Percentiles rank a stretch among this genome's conserved stretches.
phyloP scores from a whole-genome alignment of 345 rosid genomes.

The Corymbia maculata region DNA sequence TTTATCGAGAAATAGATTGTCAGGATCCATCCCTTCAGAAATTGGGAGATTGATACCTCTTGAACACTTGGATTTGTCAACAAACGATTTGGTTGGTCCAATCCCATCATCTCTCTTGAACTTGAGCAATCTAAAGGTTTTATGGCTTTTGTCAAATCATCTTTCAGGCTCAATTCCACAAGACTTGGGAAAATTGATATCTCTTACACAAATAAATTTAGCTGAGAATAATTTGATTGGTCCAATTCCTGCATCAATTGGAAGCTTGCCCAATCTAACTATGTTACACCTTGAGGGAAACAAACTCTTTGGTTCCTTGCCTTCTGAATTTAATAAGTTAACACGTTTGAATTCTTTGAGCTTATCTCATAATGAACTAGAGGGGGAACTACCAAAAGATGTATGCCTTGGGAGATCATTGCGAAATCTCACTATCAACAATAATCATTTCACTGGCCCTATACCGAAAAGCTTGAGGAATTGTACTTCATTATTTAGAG shows the following conservation, averaged over 20 bases:
- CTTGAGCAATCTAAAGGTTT: background rate
- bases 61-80: background rate
- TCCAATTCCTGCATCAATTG: background rate
- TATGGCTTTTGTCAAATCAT: background rate
- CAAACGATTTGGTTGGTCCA: background rate
- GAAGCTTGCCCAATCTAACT: background rate
- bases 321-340: background rate
- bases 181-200: background rate
- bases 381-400: background rate
- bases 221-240: background rate
- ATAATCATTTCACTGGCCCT: background rate
- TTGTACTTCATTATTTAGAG: background rate
- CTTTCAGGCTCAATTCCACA: background rate
- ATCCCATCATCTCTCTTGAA: background rate
- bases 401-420: background rate
- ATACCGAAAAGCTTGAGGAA: background rate
- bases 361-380: background rate
- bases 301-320: background rate
- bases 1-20: background rate
- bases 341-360: background rate
- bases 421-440: rapidly evolving
- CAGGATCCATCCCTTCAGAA: background rate
- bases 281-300: background rate
- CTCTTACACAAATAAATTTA: background rate
- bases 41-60: background rate